A percentile compares a stretch with the other conserved stretches of the same genome.
phyloP scores from a whole-genome alignment of 1,284 basidiomycete species.

The Malassezia vespertilionis region DNA sequence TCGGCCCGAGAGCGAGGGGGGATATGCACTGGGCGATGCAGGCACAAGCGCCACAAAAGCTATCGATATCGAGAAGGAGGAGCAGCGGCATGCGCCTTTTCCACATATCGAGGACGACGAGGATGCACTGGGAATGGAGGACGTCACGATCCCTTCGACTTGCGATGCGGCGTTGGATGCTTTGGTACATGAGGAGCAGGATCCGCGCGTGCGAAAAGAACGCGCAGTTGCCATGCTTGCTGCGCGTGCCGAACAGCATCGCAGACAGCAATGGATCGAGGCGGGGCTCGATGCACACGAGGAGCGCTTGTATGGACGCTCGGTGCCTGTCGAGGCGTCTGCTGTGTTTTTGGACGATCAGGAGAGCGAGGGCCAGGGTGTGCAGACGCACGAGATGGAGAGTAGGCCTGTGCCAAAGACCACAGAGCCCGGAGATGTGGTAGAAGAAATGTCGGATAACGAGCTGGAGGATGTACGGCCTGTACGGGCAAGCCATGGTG shows the following conservation, averaged over 20 bases:
- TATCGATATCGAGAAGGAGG: conserved; percentile 57
- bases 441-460: too few species aligned
- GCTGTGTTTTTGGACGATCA: not conserved
- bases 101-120: conserved; percentile 21
- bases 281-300: conserved; percentile 25
- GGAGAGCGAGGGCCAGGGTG: conserved; percentile 6
- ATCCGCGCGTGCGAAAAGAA: conserved; percentile 28
- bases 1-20: conserved; percentile 68
- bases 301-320: conserved; percentile 16
- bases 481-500: too few species aligned
- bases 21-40: conserved; percentile 84
- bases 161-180: conserved; percentile 27
- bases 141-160: conserved; percentile 29
- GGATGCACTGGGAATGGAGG: conserved; percentile 34
- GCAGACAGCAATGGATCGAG: conserved; percentile 26
- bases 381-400: conserved; percentile 10
- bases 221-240: conserved; percentile 27
- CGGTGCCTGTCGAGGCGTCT: not conserved
- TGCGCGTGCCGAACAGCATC: conserved; percentile 28
- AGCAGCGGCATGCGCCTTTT: conserved; percentile 22
- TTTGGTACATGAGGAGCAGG: conserved; percentile 19
- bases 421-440: not conserved
- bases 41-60: conserved; percentile 65
- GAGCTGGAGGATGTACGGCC: too few species aligned
- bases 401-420: not conserved